Evolutionary conservation across 2,329 filamentous ascomycete species (phyloP).

Genomic region (Arthroderma uncinatum): DNA sequence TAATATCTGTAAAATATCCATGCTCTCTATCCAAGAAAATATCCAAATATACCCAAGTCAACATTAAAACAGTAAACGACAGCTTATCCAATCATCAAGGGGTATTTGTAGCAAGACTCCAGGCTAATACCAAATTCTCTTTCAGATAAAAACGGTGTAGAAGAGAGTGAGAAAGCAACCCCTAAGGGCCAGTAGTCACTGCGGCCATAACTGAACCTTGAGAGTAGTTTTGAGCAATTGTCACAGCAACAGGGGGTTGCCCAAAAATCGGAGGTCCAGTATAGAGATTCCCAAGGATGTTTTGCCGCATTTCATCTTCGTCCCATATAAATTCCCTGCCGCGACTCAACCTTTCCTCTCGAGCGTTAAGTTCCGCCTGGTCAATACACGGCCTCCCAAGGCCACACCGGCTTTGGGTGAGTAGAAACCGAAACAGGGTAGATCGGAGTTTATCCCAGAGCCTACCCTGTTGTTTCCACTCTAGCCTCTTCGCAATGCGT

Average conservation of each 20-base stretch:
- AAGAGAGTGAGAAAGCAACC: background rate
- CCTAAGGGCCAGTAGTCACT: background rate
- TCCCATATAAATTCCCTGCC: constrained; percentile 19
- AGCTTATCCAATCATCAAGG: background rate
- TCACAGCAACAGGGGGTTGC: constrained; percentile 1
- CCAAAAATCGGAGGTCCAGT: constrained; percentile 10
- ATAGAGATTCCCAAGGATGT: constrained; percentile 19
- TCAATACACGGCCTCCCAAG: constrained; percentile 19
- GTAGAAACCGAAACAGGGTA: constrained; percentile 20
- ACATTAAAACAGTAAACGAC: background rate
- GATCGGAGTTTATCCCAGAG: constrained; percentile 22
- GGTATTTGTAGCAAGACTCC: background rate
- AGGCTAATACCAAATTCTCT: background rate
- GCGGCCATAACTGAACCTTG: background rate
- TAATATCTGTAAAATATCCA: background rate
- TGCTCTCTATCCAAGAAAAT: background rate
- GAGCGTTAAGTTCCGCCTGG: constrained; percentile 18
- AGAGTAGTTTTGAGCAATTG: background rate
- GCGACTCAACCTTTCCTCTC: constrained; percentile 14
- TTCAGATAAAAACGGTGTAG: background rate
- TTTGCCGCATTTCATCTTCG: constrained; percentile 21
- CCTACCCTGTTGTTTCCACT: constrained; percentile 22
- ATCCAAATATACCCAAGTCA: background rate
- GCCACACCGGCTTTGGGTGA: constrained; percentile 23
- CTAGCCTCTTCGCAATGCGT: constrained; percentile 23